Evolutionary conservation across 2,329 filamentous ascomycete species (phyloP).

Genomic region (Tolypocladium amazonense): DNA sequence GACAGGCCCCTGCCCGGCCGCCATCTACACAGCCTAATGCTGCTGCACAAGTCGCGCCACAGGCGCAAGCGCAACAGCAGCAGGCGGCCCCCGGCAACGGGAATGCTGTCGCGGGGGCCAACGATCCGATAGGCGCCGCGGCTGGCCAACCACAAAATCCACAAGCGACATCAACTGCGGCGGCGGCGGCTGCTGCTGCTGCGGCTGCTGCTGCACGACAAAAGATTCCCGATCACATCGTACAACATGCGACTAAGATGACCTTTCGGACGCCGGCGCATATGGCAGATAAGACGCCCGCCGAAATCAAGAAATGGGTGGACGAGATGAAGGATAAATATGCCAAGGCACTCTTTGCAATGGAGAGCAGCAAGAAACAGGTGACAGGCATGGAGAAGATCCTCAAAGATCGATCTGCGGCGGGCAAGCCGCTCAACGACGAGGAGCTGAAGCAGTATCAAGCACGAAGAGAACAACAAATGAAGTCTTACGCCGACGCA

Average conservation of each 20-base stretch:
- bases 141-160: slow-evolving; percentile 10
- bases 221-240: slow-evolving; percentile 31
- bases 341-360: slow-evolving; percentile 34
- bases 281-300: slow-evolving; percentile 29
- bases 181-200: slow-evolving; percentile 3
- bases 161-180: not conserved
- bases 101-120: not conserved
- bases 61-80: slow-evolving; percentile 3
- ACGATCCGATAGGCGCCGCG: slow-evolving; percentile 3
- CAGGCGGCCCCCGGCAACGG: not conserved
- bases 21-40: slow-evolving; percentile 4
- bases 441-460: slow-evolving; percentile 36
- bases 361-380: slow-evolving; percentile 34
- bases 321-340: slow-evolving; percentile 37
- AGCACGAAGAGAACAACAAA: slow-evolving; percentile 30
- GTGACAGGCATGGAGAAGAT: slow-evolving; percentile 30
- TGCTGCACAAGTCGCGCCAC: slow-evolving; percentile 6
- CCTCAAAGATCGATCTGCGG: slow-evolving; percentile 29
- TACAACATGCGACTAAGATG: slow-evolving; percentile 37
- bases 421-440: slow-evolving; percentile 31
- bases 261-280: slow-evolving; percentile 32
- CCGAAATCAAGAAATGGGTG: slow-evolving; percentile 37
- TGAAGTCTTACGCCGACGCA: slow-evolving; percentile 35
- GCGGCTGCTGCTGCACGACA: slow-evolving; percentile 15
- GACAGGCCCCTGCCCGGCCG: not conserved